Evolutionary conservation across 2,329 filamentous ascomycete genomes (phyloP), one percentile per base, ranked within the genome.

Genomic region (Thyridium curvatum): DNA sequence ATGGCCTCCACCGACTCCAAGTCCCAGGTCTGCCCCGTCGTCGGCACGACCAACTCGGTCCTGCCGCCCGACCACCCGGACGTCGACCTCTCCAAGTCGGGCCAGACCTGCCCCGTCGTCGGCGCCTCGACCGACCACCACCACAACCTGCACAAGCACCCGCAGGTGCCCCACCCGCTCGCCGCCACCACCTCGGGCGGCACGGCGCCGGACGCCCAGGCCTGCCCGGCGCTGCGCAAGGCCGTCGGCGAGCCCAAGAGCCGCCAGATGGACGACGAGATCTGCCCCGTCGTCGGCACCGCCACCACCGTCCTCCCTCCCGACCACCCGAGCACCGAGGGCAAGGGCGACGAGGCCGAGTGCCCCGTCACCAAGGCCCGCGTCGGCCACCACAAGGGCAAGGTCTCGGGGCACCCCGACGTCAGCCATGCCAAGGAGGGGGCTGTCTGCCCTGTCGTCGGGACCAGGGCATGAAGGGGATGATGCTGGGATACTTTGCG

Each of bases 61-160:
- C 54, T 65, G 1, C 63, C 63, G 6, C 63, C 62, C 0, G 56
- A 56, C 2, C 61, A 64, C 48, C 60, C 62, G 4, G 54, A 62
- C 26, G 47, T 67, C 48, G 62, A 67, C 49, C 57, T 67, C 34
- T 55, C 58, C 21, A 52, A 59, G 49, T 60, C 63, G 0, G 62
- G 62, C 26, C 61, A 64, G 45, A 58, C 46, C 8, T 67, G 62
- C 50, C 64, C 64, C 30, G 53, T 65, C 34, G 63, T 66, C 18
- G 62, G 62, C 34, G 64, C 64, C 12, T 61, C 59, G 46, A 62
- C 64, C 8, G 64, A 66, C 42, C 62, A 67, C 46, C 62, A 67
- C 48, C 40, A 50, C 39, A 52, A 58, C 48, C 56, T 67, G 10
- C 55, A 60, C 54, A 57, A 63, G 46, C 64, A 67, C 52, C 63